phyloP scores from a whole-genome alignment of 208 protist species.

The Strigomonas culicis region DNA sequence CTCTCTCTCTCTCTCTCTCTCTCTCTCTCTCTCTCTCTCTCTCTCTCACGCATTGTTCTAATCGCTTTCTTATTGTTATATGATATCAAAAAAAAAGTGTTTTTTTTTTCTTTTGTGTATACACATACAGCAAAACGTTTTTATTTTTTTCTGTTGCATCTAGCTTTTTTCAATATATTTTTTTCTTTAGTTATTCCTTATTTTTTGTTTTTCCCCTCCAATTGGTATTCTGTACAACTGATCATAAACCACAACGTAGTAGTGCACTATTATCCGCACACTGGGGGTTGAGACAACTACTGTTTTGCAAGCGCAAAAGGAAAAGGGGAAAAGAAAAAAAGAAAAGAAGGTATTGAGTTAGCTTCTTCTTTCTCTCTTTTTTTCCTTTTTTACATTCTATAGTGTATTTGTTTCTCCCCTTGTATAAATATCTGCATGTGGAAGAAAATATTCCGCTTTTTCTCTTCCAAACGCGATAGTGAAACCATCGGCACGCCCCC shows the following conservation, averaged over 20 bases:
- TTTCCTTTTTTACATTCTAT: constrained; percentile 14
- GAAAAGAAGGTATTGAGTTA: neutral
- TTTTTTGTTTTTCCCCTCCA: neutral
- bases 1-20: constrained; percentile 8
- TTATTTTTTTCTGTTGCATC: constrained; percentile 3
- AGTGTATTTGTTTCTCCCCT: constrained; percentile 7
- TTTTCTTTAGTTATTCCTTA: constrained; percentile 15
- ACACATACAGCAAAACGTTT: neutral
- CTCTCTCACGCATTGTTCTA: constrained; percentile 4
- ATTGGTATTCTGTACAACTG: neutral
- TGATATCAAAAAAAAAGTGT: constrained; percentile 5
- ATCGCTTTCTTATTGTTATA: neutral
- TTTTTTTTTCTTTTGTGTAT: neutral
- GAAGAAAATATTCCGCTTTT: neutral
- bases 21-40: constrained; percentile 15
- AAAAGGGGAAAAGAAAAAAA: too few species aligned
- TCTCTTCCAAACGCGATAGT: neutral
- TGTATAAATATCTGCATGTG: neutral
- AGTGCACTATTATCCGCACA: too few species aligned
- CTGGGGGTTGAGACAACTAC: too few species aligned
- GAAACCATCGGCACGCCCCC: neutral
- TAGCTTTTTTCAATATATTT: constrained; percentile 15
- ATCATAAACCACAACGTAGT: too few species aligned
- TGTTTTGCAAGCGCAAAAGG: too few species aligned
- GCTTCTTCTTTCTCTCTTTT: constrained; percentile 14